These are phyloP conservation scores for Dactylonectria macrodidyma DNA, from an alignment of 2,329 filamentous ascomycete species.

Conservation along the genomic window DNA sequence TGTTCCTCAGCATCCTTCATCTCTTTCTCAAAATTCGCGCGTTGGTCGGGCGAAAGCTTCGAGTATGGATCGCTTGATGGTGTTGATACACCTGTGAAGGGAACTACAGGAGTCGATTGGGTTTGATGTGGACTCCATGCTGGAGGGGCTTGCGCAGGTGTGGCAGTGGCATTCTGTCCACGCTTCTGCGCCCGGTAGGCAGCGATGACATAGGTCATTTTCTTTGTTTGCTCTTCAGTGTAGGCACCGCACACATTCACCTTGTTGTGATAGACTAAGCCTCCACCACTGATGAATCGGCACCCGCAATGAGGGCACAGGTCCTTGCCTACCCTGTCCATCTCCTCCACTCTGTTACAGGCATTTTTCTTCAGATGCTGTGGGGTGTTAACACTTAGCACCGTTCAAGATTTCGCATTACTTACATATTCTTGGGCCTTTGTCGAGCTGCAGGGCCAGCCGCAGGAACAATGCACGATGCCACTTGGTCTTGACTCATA, in stretches of 20 bases:
- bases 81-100: constrained; percentile 25
- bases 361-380: constrained; percentile 50
- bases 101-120: constrained; percentile 2
- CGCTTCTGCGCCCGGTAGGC: constrained; percentile 23
- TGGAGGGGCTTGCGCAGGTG: constrained; percentile 9
- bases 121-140: constrained; percentile 8
- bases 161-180: background rate
- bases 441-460: constrained; percentile 53
- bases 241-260: constrained; percentile 64
- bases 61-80: constrained; percentile 59
- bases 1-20: constrained; percentile 51
- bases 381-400: constrained; percentile 30
- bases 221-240: constrained; percentile 31
- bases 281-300: constrained; percentile 58
- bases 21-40: constrained; percentile 45
- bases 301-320: constrained; percentile 63
- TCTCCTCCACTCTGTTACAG: constrained; percentile 40
- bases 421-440: constrained; percentile 53
- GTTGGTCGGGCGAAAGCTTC: constrained; percentile 56
- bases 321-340: constrained; percentile 47
- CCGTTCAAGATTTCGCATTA: background rate
- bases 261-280: constrained; percentile 61
- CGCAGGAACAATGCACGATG: constrained; percentile 51
- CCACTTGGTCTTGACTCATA: constrained; percentile 14
- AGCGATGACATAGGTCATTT: constrained; percentile 33